A percentile compares a stretch with the other conserved stretches of the same genome.
Conservation (phyloP, 176 grass and related monocot genomes). For the Alloteropsis semialata region DNA sequence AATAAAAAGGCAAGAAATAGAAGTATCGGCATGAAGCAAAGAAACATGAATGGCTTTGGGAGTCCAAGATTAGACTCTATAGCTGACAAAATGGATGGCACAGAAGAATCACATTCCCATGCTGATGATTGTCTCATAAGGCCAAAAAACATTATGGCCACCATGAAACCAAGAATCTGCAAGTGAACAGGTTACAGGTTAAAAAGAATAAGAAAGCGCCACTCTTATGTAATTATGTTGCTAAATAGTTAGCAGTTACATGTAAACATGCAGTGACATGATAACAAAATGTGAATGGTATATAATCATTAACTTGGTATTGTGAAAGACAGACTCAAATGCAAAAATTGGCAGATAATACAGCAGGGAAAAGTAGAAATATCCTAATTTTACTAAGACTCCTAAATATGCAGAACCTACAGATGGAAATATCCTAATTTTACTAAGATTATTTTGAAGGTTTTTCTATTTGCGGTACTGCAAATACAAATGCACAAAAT, state of each 20-base stretch:
- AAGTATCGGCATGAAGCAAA: conserved; percentile 61
- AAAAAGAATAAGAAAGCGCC: background rate
- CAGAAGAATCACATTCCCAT: conserved; percentile 82
- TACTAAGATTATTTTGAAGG: background rate
- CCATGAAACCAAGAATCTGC: conserved; percentile 95
- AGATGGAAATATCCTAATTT: background rate
- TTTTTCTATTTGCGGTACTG: background rate
- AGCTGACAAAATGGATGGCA: conserved; percentile 83
- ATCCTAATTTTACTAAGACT: background rate
- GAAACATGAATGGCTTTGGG: conserved; percentile 53
- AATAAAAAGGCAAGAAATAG: conserved; percentile 52
- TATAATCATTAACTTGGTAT: background rate
- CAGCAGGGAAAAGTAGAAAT: conserved; percentile 15
- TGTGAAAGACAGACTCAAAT: background rate
- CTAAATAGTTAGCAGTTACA: conserved; percentile 2
- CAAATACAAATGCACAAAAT: background rate
- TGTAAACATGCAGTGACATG: background rate
- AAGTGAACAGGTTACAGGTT: conserved; percentile 27
- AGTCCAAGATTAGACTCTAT: conserved; percentile 78
- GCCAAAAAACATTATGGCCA: conserved; percentile 73
- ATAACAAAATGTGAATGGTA: conserved; percentile 3
- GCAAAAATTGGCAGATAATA: background rate
- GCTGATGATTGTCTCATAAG: conserved; percentile 80
- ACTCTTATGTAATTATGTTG: conserved; percentile 8
- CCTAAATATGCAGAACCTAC: background rate